These are phyloP conservation scores for Xylariaceae sp. DNA, from an alignment of 2,329 filamentous ascomycete genomes.

Conservation along the genomic window DNA sequence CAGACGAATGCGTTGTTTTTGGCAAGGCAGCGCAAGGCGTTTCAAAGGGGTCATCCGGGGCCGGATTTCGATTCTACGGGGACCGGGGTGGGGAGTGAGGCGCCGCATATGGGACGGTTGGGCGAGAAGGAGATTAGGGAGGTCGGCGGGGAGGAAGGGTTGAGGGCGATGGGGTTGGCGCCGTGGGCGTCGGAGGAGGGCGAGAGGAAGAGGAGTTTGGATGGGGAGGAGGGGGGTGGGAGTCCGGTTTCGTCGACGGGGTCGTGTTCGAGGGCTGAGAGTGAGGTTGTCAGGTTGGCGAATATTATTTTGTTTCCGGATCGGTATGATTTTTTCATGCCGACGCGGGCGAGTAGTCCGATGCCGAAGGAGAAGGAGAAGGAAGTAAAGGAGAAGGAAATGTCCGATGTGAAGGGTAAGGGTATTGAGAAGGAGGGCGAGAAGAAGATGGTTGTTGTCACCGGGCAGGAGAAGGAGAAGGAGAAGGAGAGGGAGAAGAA, in stretches of 20 bases:
- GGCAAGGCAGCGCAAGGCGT: conserved; percentile 53
- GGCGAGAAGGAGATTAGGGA: conserved; percentile 48
- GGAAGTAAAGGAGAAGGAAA: neutral
- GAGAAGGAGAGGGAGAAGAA: neutral
- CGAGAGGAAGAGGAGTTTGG: conserved; percentile 20
- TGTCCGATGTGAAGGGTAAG: no score
- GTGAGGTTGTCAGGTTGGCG: conserved; percentile 48
- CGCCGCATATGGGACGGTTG: conserved; percentile 43
- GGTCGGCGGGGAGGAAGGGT: conserved; percentile 44
- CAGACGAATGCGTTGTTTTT: conserved; percentile 55
- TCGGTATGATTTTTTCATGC: conserved; percentile 45
- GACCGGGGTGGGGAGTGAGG: conserved; percentile 46
- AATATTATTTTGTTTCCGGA: conserved; percentile 55
- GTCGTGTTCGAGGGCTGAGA: conserved; percentile 39
- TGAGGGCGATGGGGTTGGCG: conserved; percentile 54
- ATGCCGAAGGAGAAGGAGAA: conserved; percentile 18
- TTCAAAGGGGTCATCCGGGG: conserved; percentile 48
- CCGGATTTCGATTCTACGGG: conserved; percentile 54
- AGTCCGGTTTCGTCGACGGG: conserved; percentile 18
- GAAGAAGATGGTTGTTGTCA: neutral
- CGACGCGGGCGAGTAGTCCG: conserved; percentile 33
- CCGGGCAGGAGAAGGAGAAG: neutral
- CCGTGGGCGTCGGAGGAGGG: conserved; percentile 42
- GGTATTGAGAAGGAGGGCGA: neutral
- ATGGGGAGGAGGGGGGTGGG: conserved; percentile 23